Base-by-base conservation (phyloP, 1,139 yeast genomes). In the Casaregolazyma lundiana region DNA sequence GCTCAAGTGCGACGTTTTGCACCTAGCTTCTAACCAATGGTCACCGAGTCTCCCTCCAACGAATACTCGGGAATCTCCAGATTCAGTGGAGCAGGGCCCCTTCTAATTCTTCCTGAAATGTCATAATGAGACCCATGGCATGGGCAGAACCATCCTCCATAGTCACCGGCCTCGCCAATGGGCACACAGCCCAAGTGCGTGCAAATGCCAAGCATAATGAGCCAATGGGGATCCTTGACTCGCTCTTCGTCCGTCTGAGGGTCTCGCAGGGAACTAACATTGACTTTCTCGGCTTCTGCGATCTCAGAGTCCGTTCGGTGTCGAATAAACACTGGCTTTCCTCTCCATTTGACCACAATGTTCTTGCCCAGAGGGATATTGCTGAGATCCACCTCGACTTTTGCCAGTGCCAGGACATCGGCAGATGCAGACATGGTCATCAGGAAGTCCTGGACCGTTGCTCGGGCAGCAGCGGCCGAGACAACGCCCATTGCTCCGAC, bases 101-200 rank as follows among this genome's bases (percentile, higher is more conserved):
- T 92, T 84, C 99, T 88, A 70, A 94, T 92, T 84, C 99, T 92
- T 71, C 99, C 99, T 56, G 97, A 70, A 75, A 94, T 94, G 76
- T 94, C 98, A 75, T 94, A 94, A 73, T 94, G 98, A 69, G 98
- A 92, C 80, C 98, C 99, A 78, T 94, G 99, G 77, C 98, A 94
- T 58, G 99, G 99, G 75, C 99, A 94, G 92, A 94, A 94, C 98
- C 98, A 94, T 68, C 98, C 98, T 70, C 97, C 97, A 64, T 81
- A 94, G 72, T 94, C 99, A 75, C 99, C 99, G 56, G 97, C 86
- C 76, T 94, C 98, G 69, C 99, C 98, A 67, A 94, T 94, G 60
- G 99, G 99, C 56, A 94, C 99, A 84, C 99, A 94, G 71, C 99
- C 99, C 77, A 94, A 82, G 71, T 94, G 99, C 61, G 99, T 94